A percentile compares a stretch with the other conserved stretches of the same genome.
phyloP scores from a whole-genome alignment of 495 filamentous ascomycete species.

The Penicillium coffeae region DNA sequence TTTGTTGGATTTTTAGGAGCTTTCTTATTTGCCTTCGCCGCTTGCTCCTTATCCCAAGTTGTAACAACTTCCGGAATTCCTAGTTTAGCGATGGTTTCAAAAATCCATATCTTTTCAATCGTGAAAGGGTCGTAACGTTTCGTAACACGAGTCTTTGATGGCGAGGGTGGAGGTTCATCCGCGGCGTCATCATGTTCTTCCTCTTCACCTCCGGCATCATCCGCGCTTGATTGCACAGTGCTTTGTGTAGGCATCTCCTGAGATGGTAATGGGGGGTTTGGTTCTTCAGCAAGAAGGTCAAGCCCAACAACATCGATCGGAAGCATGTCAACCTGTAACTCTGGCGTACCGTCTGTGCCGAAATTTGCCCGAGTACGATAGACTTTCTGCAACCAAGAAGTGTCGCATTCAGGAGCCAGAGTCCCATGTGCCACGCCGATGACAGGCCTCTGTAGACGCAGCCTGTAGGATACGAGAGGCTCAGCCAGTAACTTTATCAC shows the following conservation, averaged over 20 bases:
- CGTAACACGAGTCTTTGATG: slow-evolving; percentile 43
- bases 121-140: slow-evolving; percentile 64
- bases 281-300: slow-evolving; percentile 65
- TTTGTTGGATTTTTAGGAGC: slow-evolving; percentile 24
- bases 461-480: slow-evolving; percentile 63
- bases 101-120: slow-evolving; percentile 69
- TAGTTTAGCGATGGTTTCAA: slow-evolving; percentile 64
- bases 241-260: slow-evolving; percentile 25
- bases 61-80: slow-evolving; percentile 70
- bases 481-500: slow-evolving; percentile 79
- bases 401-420: slow-evolving; percentile 27
- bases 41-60: slow-evolving; percentile 67
- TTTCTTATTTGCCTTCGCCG: slow-evolving; percentile 19
- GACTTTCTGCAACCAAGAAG: slow-evolving; percentile 51
- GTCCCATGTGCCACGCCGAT: slow-evolving; percentile 18
- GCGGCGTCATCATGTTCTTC: slow-evolving; percentile 42
- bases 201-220: slow-evolving; percentile 36
- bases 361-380: slow-evolving; percentile 64
- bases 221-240: slow-evolving; percentile 31
- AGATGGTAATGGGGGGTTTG: slow-evolving; percentile 47
- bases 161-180: slow-evolving; percentile 19
- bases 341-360: slow-evolving; percentile 68
- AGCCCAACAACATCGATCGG: slow-evolving; percentile 74
- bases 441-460: slow-evolving; percentile 42
- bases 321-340: slow-evolving; percentile 72